phyloP scores from a whole-genome alignment of 352 stramenopile genomes.

The Phytophthora sp. region DNA sequence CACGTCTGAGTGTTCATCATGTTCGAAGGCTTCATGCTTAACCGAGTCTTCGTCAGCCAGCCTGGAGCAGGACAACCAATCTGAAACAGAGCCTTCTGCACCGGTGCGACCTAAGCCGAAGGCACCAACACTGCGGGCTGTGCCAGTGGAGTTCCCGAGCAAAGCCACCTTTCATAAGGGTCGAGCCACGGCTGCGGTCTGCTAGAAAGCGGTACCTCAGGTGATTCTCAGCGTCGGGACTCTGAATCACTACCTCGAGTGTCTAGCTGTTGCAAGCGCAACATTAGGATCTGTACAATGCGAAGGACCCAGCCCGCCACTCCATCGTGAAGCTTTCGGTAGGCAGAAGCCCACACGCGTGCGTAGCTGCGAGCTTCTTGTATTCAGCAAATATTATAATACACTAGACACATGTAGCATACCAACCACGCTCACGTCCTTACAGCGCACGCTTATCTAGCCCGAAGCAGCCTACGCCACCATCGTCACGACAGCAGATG shows the following conservation, averaged over 20 bases:
- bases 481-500: not conserved
- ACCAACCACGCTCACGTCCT: not conserved
- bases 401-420: not conserved
- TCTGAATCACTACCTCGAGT: slow-evolving; percentile 9
- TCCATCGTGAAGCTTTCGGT: not conserved
- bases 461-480: not conserved
- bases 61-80: slow-evolving; percentile 6
- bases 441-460: not conserved
- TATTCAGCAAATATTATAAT: slow-evolving; percentile 14
- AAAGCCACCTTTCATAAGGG: slow-evolving; percentile 40
- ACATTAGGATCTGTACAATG: slow-evolving; percentile 12
- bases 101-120: slow-evolving; percentile 8
- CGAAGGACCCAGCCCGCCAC: slow-evolving; percentile 4
- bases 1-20: slow-evolving; percentile 13
- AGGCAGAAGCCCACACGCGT: not conserved
- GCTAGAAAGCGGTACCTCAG: slow-evolving; percentile 3
- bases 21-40: not conserved
- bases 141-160: slow-evolving; percentile 34
- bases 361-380: slow-evolving; percentile 1
- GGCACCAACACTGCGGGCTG: slow-evolving; percentile 23
- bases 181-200: slow-evolving; percentile 17
- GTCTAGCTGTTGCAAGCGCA: slow-evolving; percentile 9
- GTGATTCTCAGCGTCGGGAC: slow-evolving; percentile 19
- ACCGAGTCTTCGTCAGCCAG: slow-evolving; percentile 22
- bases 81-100: not conserved